A percentile compares a stretch with the other conserved stretches of the same genome.
Conservation (phyloP, 768 basidiomycete genomes). For the Trametes cingulata region DNA sequence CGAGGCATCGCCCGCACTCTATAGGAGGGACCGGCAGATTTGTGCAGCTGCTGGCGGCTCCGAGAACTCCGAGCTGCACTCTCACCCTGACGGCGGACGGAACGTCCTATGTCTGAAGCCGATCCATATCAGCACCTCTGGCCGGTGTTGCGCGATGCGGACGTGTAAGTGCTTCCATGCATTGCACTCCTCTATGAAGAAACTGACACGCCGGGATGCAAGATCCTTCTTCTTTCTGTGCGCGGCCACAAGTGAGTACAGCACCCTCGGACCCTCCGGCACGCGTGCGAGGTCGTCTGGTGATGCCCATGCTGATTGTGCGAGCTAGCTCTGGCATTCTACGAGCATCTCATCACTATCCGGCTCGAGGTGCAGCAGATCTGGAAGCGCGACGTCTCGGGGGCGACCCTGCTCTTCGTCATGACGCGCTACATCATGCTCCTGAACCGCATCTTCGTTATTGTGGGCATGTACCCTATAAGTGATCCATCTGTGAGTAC, state of each 20-base stretch:
- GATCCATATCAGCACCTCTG: not conserved
- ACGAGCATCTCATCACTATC: conserved; percentile 21
- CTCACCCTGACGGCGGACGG: not conserved
- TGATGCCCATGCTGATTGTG: not conserved
- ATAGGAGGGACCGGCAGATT: not conserved
- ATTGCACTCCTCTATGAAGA: not conserved
- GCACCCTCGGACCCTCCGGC: not conserved
- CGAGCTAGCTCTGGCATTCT: conserved; percentile 10
- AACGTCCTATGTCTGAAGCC: conserved; percentile 1
- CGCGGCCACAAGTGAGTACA: conserved; percentile 16
- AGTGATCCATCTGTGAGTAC: not conserved
- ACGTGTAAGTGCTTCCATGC: not conserved
- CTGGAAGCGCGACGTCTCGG: conserved; percentile 16
- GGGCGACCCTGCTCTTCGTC: conserved; percentile 14
- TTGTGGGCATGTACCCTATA: conserved; percentile 3
- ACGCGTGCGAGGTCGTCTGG: not conserved
- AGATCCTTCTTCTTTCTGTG: conserved; percentile 17
- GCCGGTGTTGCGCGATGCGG: conserved; percentile 8
- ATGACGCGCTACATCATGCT: conserved; percentile 19
- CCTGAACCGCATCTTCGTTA: conserved; percentile 17
- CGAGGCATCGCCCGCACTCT: not conserved
- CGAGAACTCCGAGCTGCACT: not conserved
- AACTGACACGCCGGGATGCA: not conserved
- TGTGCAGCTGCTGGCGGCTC: conserved; percentile 6
- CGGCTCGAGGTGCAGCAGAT: conserved; percentile 18